phyloP scores from a whole-genome alignment of 306 rosid genomes.

The Cucumis melo region DNA sequence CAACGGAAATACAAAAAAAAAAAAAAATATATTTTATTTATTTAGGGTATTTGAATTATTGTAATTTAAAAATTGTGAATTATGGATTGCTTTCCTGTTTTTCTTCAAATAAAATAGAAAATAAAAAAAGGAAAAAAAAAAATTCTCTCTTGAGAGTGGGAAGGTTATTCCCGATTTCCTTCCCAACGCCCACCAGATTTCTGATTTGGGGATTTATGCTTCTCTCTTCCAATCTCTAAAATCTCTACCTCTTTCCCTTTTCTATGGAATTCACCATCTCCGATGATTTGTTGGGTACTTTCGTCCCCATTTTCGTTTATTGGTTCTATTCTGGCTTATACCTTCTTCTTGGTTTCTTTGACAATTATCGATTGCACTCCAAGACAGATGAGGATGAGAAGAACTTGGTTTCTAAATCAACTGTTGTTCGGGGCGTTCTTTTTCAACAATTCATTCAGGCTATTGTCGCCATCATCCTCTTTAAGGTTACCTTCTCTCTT shows the following conservation, averaged over 20 bases:
- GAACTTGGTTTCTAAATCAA: slow-evolving; percentile 50
- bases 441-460: slow-evolving; percentile 86
- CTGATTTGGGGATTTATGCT: slow-evolving; percentile 4
- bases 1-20: too few relatives aligned
- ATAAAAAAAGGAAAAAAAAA: too few relatives aligned
- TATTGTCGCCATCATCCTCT: slow-evolving; percentile 50
- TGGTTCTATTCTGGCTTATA: slow-evolving; percentile 81
- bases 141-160: not conserved
- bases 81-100: not conserved
- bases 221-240: not conserved
- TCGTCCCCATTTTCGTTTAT: slow-evolving; percentile 78
- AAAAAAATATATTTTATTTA: too few relatives aligned
- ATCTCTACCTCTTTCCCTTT: not conserved
- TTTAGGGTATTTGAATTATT: too few relatives aligned
- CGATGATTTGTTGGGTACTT: slow-evolving; percentile 78
- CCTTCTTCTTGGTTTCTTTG: slow-evolving; percentile 47
- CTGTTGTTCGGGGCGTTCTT: slow-evolving; percentile 69
- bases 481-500: not conserved
- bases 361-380: slow-evolving; percentile 58
- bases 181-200: not conserved
- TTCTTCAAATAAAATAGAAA: not conserved
- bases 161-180: not conserved
- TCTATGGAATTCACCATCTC: slow-evolving; percentile 10
- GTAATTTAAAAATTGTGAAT: not conserved
- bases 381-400: slow-evolving; percentile 46